A percentile compares a stretch with the other conserved stretches of the same genome.
phyloP scores from a whole-genome alignment of 352 stramenopile species.

The Pythium periplocum region DNA sequence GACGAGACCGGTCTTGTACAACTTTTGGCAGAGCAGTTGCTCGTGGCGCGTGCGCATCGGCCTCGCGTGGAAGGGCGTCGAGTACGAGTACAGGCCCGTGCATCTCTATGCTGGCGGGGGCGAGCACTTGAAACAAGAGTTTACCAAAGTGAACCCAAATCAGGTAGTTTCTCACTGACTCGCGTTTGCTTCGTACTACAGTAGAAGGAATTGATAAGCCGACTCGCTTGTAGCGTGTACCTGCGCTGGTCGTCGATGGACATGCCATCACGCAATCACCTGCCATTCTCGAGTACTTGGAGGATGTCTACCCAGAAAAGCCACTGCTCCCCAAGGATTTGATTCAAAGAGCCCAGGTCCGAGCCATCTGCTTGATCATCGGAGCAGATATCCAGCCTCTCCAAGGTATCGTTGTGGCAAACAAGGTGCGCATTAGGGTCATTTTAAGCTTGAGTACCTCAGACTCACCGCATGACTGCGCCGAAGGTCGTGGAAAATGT shows the following conservation, averaged over 20 bases:
- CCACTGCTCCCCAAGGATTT: constrained; percentile 60
- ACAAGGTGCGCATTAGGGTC: not conserved
- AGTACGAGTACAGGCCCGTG: no score
- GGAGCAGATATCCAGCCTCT: constrained; percentile 86
- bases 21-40: constrained; percentile 85
- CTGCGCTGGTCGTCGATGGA: constrained; percentile 68
- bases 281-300: constrained; percentile 91
- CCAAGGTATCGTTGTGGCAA: constrained; percentile 60
- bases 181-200: no score
- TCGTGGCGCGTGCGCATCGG: constrained; percentile 88
- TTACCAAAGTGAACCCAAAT: no score
- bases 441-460: no score
- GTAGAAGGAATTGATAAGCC: no score
- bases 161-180: no score
- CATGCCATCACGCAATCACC: constrained; percentile 63
- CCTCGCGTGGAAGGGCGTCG: constrained; percentile 80
- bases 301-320: constrained; percentile 60
- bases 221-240: no score
- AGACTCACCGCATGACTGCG: no score
- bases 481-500: constrained; percentile 12
- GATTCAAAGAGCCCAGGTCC: constrained; percentile 54
- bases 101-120: no score
- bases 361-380: constrained; percentile 86
- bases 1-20: no score
- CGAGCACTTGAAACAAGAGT: no score